Conservation (phyloP, 2,329 filamentous ascomycete species). For the Aspergillus ruber region DNA sequence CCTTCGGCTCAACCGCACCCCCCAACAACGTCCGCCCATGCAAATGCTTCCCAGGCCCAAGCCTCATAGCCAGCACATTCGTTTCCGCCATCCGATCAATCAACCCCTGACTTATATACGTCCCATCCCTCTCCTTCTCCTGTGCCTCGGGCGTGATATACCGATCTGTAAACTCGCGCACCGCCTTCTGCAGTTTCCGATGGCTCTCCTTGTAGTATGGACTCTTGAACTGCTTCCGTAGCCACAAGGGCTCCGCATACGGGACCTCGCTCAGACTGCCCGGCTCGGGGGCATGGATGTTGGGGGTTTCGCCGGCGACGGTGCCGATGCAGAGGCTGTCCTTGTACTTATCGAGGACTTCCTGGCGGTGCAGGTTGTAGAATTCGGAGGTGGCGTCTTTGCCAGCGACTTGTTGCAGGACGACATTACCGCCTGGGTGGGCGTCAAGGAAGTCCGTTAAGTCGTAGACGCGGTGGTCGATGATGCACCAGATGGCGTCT, state of each 20-base stretch:
- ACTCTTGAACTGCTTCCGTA: slow-evolving; percentile 67
- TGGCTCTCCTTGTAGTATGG: slow-evolving; percentile 79
- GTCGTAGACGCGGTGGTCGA: slow-evolving; percentile 84
- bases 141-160: slow-evolving; percentile 68
- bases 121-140: slow-evolving; percentile 67
- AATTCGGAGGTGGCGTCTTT: slow-evolving; percentile 75
- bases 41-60: slow-evolving; percentile 76
- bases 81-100: slow-evolving; percentile 72
- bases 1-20: slow-evolving; percentile 66
- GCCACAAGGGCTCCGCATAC: slow-evolving; percentile 80
- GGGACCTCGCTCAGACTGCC: slow-evolving; percentile 72
- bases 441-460: slow-evolving; percentile 77
- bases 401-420: slow-evolving; percentile 73
- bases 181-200: slow-evolving; percentile 58
- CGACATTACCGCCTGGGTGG: slow-evolving; percentile 74
- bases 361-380: slow-evolving; percentile 87
- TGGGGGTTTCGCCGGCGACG: slow-evolving; percentile 65
- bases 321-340: slow-evolving; percentile 64
- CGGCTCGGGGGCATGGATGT: slow-evolving; percentile 61
- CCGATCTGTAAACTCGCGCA: slow-evolving; percentile 66
- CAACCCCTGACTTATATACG: slow-evolving; percentile 61
- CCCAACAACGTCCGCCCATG: slow-evolving; percentile 63
- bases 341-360: slow-evolving; percentile 76
- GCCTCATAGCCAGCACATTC: slow-evolving; percentile 71
- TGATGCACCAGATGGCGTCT: slow-evolving; percentile 73